Conservation (phyloP, 164 flowering plant genomes). For the Vitis rotundifolia region DNA sequence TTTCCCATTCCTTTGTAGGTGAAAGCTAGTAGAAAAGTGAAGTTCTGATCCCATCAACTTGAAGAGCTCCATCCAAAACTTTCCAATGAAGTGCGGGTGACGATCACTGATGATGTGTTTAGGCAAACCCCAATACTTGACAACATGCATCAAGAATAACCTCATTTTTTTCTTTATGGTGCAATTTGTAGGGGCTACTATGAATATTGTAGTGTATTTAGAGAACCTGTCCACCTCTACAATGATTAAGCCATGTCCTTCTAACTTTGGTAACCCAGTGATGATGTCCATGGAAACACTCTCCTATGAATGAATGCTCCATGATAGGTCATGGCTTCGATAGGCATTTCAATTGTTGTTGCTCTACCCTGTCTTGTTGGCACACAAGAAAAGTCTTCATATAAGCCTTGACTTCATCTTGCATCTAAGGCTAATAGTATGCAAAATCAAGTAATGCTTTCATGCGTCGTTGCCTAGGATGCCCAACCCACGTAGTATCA, state of each 20-base stretch:
- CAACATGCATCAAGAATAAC: constrained; percentile 5
- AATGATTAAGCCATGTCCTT: not conserved
- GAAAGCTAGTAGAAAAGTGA: not conserved
- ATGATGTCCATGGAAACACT: too few relatives aligned
- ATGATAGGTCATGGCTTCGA: too few relatives aligned
- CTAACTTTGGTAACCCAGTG: too few relatives aligned
- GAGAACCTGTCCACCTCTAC: constrained; percentile 10
- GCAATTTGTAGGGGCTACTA: not conserved
- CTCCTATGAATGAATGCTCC: too few relatives aligned
- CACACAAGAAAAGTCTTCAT: constrained; percentile 15
- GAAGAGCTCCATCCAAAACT: not conserved
- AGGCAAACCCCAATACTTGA: constrained; percentile 6
- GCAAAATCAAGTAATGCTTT: not conserved
- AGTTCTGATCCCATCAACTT: not conserved
- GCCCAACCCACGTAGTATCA: constrained; percentile 9
- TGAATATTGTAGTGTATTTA: constrained; percentile 6
- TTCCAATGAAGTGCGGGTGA: not conserved
- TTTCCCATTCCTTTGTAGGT: not conserved
- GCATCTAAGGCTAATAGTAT: constrained; percentile 9
- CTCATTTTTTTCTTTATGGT: not conserved
- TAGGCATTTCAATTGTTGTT: too few relatives aligned
- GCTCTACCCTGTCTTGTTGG: constrained; percentile 15
- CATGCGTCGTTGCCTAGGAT: not conserved
- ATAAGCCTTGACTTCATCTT: constrained; percentile 3
- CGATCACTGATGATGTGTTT: constrained; percentile 1